Conservation (phyloP, 148 eudicot genomes). For the Chenopodium quinoa region DNA sequence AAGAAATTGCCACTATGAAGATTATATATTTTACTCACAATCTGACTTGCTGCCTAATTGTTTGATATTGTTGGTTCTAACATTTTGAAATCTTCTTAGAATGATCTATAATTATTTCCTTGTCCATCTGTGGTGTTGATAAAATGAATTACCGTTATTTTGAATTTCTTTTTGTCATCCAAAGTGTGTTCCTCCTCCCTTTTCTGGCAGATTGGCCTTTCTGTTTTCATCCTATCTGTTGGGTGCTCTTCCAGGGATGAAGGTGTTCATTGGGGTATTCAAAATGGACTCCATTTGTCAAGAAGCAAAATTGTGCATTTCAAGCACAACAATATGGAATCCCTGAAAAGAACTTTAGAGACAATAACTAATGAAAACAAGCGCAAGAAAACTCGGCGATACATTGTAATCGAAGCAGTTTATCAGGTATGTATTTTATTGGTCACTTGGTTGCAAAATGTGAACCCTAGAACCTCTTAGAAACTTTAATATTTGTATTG, state of each 20-base stretch:
- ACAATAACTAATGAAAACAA: slow-evolving; percentile 66
- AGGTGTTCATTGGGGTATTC: slow-evolving; percentile 98
- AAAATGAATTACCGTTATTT: slow-evolving; percentile 1
- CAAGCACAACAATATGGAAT: slow-evolving; percentile 90
- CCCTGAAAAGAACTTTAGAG: slow-evolving; percentile 61
- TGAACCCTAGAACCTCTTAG: background rate
- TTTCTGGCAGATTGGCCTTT: background rate
- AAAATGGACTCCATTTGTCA: slow-evolving; percentile 89
- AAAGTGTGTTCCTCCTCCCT: background rate
- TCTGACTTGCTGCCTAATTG: background rate
- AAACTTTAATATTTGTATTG: background rate
- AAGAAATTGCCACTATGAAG: no score
- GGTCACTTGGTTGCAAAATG: background rate
- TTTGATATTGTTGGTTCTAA: background rate
- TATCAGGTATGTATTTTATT: slow-evolving; percentile 61
- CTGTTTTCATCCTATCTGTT: slow-evolving; percentile 4
- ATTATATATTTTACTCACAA: background rate
- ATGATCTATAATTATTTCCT: background rate
- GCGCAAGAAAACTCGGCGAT: slow-evolving; percentile 81
- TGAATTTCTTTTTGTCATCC: background rate
- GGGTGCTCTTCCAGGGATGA: slow-evolving; percentile 61
- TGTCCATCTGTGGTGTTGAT: background rate
- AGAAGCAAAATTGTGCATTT: slow-evolving; percentile 92
- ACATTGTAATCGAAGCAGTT: slow-evolving; percentile 86
- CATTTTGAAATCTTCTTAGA: background rate